phyloP scores from a whole-genome alignment of 2,329 filamentous ascomycete species.

The Paramyrothecium sp. region DNA sequence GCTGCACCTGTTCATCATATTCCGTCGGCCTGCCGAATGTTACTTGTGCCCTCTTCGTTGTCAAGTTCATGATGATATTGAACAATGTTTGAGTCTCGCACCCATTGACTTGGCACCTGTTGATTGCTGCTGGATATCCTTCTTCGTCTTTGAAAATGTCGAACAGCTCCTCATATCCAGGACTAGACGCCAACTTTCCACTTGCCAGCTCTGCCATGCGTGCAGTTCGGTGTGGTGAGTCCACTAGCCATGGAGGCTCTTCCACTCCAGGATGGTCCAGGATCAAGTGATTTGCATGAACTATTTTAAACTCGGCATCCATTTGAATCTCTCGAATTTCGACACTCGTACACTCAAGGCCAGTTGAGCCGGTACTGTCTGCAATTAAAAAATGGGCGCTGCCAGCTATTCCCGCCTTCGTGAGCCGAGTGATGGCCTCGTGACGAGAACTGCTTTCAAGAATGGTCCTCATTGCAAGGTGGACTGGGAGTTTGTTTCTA shows the following conservation, averaged over 20 bases:
- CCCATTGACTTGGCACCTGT: slow-evolving; percentile 2
- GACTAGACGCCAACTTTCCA: not conserved
- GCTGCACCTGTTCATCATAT: slow-evolving; percentile 6
- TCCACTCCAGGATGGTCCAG: slow-evolving; percentile 12
- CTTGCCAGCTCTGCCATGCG: slow-evolving; percentile 7
- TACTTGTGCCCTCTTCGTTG: slow-evolving; percentile 4
- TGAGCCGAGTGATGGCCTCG: slow-evolving; percentile 5
- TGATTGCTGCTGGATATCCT: slow-evolving; percentile 14
- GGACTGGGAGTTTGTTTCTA: slow-evolving; percentile 60
- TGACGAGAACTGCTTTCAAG: slow-evolving; percentile 42
- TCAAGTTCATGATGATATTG: slow-evolving; percentile 16
- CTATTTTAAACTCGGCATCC: slow-evolving; percentile 4
- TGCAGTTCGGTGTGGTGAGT: slow-evolving; percentile 9
- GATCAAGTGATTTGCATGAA: slow-evolving; percentile 17
- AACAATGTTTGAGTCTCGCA: slow-evolving; percentile 13
- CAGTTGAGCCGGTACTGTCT: slow-evolving; percentile 12
- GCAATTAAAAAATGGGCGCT: slow-evolving; percentile 17
- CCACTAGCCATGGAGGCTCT: slow-evolving; percentile 13
- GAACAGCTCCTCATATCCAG: slow-evolving; percentile 4
- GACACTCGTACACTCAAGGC: slow-evolving; percentile 17
- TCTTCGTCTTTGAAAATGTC: slow-evolving; percentile 17
- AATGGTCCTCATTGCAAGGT: slow-evolving; percentile 55
- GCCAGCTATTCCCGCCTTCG: slow-evolving; percentile 12
- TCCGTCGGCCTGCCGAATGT: slow-evolving; percentile 12
- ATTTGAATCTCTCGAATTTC: slow-evolving; percentile 11